These are phyloP conservation scores for Catenaria anguillulae DNA, from an alignment of 371 early-diverging fungal species.

Conservation along the genomic window DNA sequence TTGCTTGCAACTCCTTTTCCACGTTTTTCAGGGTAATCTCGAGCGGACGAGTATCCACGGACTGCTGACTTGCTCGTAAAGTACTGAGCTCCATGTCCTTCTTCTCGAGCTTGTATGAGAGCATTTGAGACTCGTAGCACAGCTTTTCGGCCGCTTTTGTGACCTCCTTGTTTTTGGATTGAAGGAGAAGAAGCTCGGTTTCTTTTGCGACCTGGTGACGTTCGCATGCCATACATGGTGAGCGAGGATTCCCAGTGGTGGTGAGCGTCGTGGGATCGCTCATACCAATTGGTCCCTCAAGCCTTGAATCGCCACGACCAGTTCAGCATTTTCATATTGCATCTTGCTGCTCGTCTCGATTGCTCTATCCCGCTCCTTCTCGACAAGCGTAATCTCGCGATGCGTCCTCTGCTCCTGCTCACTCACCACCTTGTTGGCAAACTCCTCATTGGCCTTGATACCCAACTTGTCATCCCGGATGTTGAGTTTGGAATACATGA, in stretches of 20 bases:
- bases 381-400: conserved; percentile 8
- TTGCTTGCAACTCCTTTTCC: conserved; percentile 19
- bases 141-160: conserved; percentile 20
- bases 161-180: conserved; percentile 15
- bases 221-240: no score
- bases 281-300: conserved; percentile 16
- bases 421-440: conserved; percentile 9
- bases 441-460: conserved; percentile 17
- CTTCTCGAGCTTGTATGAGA: conserved; percentile 27
- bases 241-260: no score
- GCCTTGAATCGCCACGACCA: conserved; percentile 15
- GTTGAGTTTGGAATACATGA: no score
- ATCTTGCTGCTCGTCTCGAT: conserved; percentile 17
- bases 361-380: conserved; percentile 12
- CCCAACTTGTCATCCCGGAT: background rate
- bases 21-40: conserved; percentile 18
- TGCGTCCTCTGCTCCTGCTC: conserved; percentile 12
- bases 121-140: conserved; percentile 24
- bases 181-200: background rate
- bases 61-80: conserved; percentile 6
- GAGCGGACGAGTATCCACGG: conserved; percentile 12
- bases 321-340: conserved; percentile 23
- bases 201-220: background rate
- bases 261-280: background rate
- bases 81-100: conserved; percentile 32